Conservation (phyloP, 495 filamentous ascomycete genomes). For the Xylaria cubensis region DNA sequence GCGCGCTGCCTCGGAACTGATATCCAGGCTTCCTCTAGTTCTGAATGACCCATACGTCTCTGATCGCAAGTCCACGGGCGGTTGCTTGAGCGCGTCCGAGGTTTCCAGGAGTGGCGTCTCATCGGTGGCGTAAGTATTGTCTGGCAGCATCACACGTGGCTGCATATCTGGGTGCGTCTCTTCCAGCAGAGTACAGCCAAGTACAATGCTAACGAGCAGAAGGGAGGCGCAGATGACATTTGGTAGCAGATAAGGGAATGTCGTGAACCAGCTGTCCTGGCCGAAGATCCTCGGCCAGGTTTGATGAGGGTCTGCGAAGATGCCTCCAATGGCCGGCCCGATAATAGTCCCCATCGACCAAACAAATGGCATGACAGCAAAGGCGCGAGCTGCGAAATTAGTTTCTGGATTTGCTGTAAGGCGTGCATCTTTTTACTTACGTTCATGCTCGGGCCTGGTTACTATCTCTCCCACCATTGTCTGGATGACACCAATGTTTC, state of each 20-base stretch:
- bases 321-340: conserved; percentile 80
- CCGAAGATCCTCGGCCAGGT: conserved; percentile 72
- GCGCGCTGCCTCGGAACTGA: conserved; percentile 46
- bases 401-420: conserved; percentile 22
- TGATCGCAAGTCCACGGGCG: conserved; percentile 70
- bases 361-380: conserved; percentile 84
- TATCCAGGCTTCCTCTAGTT: conserved; percentile 53
- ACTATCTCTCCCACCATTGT: conserved; percentile 92
- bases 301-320: conserved; percentile 74
- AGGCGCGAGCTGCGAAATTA: conserved; percentile 69
- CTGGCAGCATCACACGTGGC: conserved; percentile 59
- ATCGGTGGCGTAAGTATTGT: conserved; percentile 61
- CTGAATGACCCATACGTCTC: conserved; percentile 85
- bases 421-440: conserved; percentile 55
- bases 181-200: conserved; percentile 74
- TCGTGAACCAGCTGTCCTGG: conserved; percentile 67
- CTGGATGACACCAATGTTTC: conserved; percentile 87
- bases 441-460: conserved; percentile 73
- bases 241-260: conserved; percentile 81
- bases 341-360: conserved; percentile 88
- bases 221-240: conserved; percentile 78
- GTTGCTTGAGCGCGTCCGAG: conserved; percentile 71
- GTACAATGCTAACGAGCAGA: conserved; percentile 74
- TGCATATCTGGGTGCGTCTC: conserved; percentile 86
- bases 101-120: conserved; percentile 76